Percentiles rank a stretch among this genome's conserved stretches.
Evolutionary conservation across 2,329 filamentous ascomycete genomes (phyloP).

Genomic region (Dothideomycetes sp.): DNA sequence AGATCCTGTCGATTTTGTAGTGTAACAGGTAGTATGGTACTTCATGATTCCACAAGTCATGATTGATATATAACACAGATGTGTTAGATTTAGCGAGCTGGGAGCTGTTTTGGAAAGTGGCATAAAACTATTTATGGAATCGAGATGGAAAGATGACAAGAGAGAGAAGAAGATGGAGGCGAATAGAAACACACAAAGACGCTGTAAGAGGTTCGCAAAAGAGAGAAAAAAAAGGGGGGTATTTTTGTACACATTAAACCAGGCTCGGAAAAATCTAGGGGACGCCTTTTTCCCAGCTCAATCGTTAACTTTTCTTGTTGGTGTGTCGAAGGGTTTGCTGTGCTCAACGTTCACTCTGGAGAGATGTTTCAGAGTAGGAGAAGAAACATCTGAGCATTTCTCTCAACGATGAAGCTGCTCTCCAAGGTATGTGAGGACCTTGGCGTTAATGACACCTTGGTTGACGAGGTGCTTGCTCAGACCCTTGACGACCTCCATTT

Average conservation of each 20-base stretch:
- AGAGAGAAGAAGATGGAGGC: neutral
- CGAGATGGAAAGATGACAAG: neutral
- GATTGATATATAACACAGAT: no score
- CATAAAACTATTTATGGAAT: no score
- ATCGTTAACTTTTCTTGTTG: neutral
- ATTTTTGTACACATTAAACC: neutral
- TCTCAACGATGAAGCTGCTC: slow-evolving; percentile 25
- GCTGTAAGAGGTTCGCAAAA: neutral
- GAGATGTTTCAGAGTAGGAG: no score
- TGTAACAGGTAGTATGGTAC: no score
- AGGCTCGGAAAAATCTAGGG: neutral
- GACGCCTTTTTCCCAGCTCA: neutral
- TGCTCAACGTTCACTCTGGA: no score
- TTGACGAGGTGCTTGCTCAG: slow-evolving; percentile 56
- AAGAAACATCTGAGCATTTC: no score
- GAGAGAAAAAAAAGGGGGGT: neutral
- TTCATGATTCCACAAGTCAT: no score
- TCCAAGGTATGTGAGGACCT: slow-evolving; percentile 36
- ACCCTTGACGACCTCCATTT: slow-evolving; percentile 65
- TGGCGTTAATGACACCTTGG: slow-evolving; percentile 48
- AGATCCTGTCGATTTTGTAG: no score
- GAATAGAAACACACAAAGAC: neutral
- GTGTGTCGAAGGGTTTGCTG: neutral
- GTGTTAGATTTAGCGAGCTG: no score
- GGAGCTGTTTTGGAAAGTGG: no score